A percentile compares a stretch with the other conserved stretches of the same genome.
Conservation (phyloP, 1,139 yeast genomes). For the Hansenula lynferdii region DNA sequence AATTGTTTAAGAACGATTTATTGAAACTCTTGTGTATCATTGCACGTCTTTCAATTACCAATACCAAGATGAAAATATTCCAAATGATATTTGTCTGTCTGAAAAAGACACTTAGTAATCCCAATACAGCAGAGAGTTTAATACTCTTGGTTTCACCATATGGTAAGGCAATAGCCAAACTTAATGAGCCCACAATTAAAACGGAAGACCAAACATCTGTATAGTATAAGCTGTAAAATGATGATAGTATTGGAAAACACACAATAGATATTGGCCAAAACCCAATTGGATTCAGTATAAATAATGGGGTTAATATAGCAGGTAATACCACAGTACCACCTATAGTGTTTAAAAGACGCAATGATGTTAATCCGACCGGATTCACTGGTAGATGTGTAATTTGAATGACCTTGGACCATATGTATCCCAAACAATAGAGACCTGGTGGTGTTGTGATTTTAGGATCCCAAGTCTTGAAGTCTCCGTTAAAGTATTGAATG, state of each 20-base stretch:
- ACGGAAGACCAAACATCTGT: constrained; percentile 93
- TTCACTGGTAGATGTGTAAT: constrained; percentile 22
- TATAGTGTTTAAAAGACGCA: constrained; percentile 55
- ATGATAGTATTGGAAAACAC: constrained; percentile 64
- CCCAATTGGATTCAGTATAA: constrained; percentile 33
- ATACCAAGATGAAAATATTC: constrained; percentile 60
- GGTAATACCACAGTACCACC: constrained; percentile 62
- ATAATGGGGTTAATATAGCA: constrained; percentile 30
- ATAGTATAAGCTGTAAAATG: constrained; percentile 75
- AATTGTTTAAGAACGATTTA: constrained; percentile 29
- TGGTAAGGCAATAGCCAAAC: constrained; percentile 31
- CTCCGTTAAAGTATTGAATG: constrained; percentile 54
- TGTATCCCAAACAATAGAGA: constrained; percentile 60
- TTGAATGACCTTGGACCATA: constrained; percentile 32
- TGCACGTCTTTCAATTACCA: constrained; percentile 49
- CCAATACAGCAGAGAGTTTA: constrained; percentile 39
- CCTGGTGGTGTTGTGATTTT: constrained; percentile 99
- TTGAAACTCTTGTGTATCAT: constrained; percentile 34
- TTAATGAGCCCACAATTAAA: constrained; percentile 49
- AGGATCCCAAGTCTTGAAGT: constrained; percentile 70
- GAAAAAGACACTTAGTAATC: constrained; percentile 59
- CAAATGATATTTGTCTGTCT: constrained; percentile 92
- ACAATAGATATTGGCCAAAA: constrained; percentile 46
- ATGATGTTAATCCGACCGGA: constrained; percentile 35
- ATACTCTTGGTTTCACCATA: constrained; percentile 28